Evolutionary conservation across 805 yeast genomes (phyloP).

Genomic region (Nakazawaea holstii): DNA sequence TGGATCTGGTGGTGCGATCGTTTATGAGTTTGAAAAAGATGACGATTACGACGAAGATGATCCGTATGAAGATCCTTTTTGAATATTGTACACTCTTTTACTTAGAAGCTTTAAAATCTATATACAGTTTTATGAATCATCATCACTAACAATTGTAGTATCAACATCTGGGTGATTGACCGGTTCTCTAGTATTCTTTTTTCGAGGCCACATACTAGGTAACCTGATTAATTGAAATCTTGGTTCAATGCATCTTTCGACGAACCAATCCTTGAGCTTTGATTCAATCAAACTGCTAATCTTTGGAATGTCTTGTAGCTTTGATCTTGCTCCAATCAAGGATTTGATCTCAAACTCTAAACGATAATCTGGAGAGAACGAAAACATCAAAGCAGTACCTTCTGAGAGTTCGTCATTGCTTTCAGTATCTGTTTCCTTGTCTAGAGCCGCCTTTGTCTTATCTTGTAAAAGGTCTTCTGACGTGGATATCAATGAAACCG

Average conservation of each 20-base stretch:
- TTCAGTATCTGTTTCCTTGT: slow-evolving; percentile 16
- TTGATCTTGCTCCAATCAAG: slow-evolving; percentile 86
- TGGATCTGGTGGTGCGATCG: slow-evolving; percentile 89
- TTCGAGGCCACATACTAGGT: slow-evolving; percentile 85
- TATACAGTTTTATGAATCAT: background rate
- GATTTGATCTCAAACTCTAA: slow-evolving; percentile 87
- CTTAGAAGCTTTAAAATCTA: background rate
- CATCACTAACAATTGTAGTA: background rate
- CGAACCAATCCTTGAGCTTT: slow-evolving; percentile 81
- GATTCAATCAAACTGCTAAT: slow-evolving; percentile 79
- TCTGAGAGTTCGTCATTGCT: slow-evolving; percentile 16
- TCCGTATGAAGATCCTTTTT: slow-evolving; percentile 95
- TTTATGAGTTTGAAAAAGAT: slow-evolving; percentile 91
- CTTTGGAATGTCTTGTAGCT: slow-evolving; percentile 90
- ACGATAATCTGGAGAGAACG: slow-evolving; percentile 87
- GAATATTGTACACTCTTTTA: slow-evolving; percentile 13
- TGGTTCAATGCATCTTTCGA: slow-evolving; percentile 91
- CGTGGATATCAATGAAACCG: slow-evolving; percentile 61
- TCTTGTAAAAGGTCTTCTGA: slow-evolving; percentile 27
- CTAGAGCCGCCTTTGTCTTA: slow-evolving; percentile 7
- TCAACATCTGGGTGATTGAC: slow-evolving; percentile 6
- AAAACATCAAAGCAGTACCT: slow-evolving; percentile 77
- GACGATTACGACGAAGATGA: slow-evolving; percentile 98
- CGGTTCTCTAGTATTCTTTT: slow-evolving; percentile 46
- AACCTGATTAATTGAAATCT: slow-evolving; percentile 78